Evolutionary conservation across 495 filamentous ascomycete species (phyloP).

Genomic region (Darksidea phi): DNA sequence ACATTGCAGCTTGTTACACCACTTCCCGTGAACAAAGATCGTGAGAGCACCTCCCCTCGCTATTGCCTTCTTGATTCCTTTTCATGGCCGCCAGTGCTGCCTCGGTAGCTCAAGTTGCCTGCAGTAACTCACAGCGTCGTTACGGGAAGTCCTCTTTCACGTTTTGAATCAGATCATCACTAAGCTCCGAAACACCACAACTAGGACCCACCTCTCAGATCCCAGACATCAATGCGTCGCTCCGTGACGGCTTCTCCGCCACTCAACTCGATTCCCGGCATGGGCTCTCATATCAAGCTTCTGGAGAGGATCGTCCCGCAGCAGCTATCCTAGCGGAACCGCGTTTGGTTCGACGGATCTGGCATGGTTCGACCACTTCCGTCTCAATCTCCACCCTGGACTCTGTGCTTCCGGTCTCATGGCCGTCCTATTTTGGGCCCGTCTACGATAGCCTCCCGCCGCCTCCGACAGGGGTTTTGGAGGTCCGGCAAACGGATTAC

Average conservation of each 20-base stretch:
- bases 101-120: conserved; percentile 7
- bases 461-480: conserved; percentile 12
- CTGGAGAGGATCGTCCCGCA: conserved; percentile 12
- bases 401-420: conserved; percentile 15
- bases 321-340: neutral
- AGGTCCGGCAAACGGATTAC: conserved; percentile 3
- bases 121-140: conserved; percentile 2
- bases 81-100: neutral
- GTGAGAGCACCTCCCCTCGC: no score
- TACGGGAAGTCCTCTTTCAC: conserved; percentile 11
- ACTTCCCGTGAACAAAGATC: no score
- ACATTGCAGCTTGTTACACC: no score
- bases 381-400: conserved; percentile 11
- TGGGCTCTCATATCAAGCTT: conserved; percentile 6
- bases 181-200: conserved; percentile 23
- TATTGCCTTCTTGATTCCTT: no score
- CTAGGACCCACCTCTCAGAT: conserved; percentile 13
- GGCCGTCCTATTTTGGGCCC: neutral
- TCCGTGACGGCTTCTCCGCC: conserved; percentile 21
- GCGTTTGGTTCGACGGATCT: neutral
- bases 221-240: conserved; percentile 26
- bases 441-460: neutral
- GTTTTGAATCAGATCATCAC: conserved; percentile 34
- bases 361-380: conserved; percentile 8
- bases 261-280: neutral